A percentile compares a stretch with the other conserved stretches of the same genome.
Evolutionary conservation across 2,329 filamentous ascomycete species (phyloP).

Genomic region (Tolypocladium guangdongense): DNA sequence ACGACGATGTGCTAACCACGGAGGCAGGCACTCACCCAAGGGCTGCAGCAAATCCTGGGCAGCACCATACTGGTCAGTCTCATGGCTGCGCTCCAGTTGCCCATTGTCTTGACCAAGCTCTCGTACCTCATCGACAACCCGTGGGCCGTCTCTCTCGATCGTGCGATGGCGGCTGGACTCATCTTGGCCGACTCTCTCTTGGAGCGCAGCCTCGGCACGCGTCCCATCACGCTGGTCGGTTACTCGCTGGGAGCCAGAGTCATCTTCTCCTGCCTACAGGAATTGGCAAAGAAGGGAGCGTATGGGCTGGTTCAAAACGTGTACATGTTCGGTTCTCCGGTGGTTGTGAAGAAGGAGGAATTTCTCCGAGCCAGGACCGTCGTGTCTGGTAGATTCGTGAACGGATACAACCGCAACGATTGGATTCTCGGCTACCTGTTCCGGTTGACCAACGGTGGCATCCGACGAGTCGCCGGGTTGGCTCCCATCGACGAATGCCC

Average conservation of each 20-base stretch:
- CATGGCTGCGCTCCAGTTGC: slow-evolving; percentile 90
- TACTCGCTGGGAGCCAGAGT: slow-evolving; percentile 89
- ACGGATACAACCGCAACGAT: slow-evolving; percentile 87
- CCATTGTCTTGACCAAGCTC: slow-evolving; percentile 83
- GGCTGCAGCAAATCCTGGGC: slow-evolving; percentile 87
- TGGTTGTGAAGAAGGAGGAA: slow-evolving; percentile 87
- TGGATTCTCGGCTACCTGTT: slow-evolving; percentile 98
- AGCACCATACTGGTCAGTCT: slow-evolving; percentile 79
- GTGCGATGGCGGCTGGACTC: slow-evolving; percentile 77
- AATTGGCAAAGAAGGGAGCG: slow-evolving; percentile 74
- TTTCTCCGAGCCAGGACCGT: slow-evolving; percentile 72
- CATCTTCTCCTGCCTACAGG: slow-evolving; percentile 83
- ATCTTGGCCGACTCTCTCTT: slow-evolving; percentile 92
- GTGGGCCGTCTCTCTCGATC: slow-evolving; percentile 91
- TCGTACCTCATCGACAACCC: slow-evolving; percentile 97
- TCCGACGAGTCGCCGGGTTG: slow-evolving; percentile 78
- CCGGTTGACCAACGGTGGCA: slow-evolving; percentile 84
- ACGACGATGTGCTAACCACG: background rate
- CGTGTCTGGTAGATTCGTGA: slow-evolving; percentile 86
- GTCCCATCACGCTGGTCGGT: slow-evolving; percentile 85
- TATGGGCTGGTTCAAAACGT: slow-evolving; percentile 88
- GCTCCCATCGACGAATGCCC: slow-evolving; percentile 64
- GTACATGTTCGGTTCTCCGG: slow-evolving; percentile 84
- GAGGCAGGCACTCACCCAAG: slow-evolving; percentile 76
- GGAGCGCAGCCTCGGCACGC: slow-evolving; percentile 79